Evolutionary conservation across 169 alveolate genomes (phyloP).

Genomic region (Cryptosporidium canis): DNA sequence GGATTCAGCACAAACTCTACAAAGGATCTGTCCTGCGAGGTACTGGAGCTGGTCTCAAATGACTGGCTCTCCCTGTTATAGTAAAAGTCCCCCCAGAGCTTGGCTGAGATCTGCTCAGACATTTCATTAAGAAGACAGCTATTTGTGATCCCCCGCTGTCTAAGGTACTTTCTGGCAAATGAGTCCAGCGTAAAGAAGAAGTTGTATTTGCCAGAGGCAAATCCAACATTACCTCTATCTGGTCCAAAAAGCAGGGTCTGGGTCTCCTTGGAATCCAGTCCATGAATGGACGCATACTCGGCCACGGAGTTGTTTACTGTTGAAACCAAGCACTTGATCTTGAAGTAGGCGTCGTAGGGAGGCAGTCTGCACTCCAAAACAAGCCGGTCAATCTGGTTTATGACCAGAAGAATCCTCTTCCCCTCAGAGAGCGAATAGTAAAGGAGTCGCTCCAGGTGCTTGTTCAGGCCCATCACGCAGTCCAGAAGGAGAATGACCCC

Average conservation of each 20-base stretch:
- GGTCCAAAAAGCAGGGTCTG: constrained; percentile 79
- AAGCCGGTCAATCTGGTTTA: constrained; percentile 96
- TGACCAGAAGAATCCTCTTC: constrained; percentile 81
- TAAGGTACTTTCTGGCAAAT: constrained; percentile 89
- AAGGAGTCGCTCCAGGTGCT: constrained; percentile 90
- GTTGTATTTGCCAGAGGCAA: constrained; percentile 93
- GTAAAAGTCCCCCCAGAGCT: constrained; percentile 91
- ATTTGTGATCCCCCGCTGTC: background rate
- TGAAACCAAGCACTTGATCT: constrained; percentile 82
- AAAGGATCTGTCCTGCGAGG: constrained; percentile 90
- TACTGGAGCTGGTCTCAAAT: constrained; percentile 78
- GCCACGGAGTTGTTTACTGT: background rate
- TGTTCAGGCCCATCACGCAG: constrained; percentile 95
- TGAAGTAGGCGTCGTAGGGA: constrained; percentile 98
- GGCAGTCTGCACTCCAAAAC: constrained; percentile 96
- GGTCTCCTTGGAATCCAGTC: background rate
- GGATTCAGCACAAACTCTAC: constrained; percentile 98
- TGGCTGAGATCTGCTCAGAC: constrained; percentile 80
- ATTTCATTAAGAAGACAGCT: constrained; percentile 17
- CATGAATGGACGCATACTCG: background rate
- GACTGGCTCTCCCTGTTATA: constrained; percentile 82
- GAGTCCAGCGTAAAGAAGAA: constrained; percentile 92
- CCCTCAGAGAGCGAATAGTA: constrained; percentile 84
- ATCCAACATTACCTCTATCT: constrained; percentile 91
- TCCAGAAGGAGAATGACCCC: constrained; percentile 96